Evolutionary conservation across 2,329 filamentous ascomycete species (phyloP).

Genomic region (Fusarium sp.): DNA sequence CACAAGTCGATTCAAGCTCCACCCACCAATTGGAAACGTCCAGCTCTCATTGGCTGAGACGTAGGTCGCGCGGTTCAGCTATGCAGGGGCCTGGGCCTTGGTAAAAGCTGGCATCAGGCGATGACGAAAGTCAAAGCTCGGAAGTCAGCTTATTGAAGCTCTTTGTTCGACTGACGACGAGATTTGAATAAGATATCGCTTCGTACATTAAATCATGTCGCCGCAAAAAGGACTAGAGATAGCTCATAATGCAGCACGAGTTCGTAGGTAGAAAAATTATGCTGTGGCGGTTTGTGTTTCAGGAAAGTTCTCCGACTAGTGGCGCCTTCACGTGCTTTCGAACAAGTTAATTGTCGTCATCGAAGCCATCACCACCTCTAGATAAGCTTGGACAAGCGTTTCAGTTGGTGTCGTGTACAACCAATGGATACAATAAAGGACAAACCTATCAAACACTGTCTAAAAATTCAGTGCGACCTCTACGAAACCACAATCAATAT

Average conservation of each 20-base stretch:
- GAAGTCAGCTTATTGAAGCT: slow-evolving; percentile 4
- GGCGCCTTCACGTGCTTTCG: slow-evolving; percentile 15
- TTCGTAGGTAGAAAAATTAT: no score
- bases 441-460: neutral
- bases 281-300: no score
- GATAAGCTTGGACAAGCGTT: slow-evolving; percentile 1
- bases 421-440: neutral
- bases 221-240: neutral
- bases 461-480: neutral
- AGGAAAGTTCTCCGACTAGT: neutral
- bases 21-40: neutral
- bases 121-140: slow-evolving; percentile 32
- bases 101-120: slow-evolving; percentile 12
- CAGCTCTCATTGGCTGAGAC: slow-evolving; percentile 12
- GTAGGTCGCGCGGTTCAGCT: slow-evolving; percentile 22
- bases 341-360: slow-evolving; percentile 36
- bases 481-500: neutral
- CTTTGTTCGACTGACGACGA: neutral
- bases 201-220: neutral
- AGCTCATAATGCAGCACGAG: neutral
- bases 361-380: slow-evolving; percentile 34
- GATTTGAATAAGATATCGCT: neutral
- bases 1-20: neutral
- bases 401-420: slow-evolving; percentile 18
- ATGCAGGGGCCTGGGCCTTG: slow-evolving; percentile 23